Evolutionary conservation across 2,329 filamentous ascomycete genomes (phyloP).

Genomic region (Dactylellina drechsleri): DNA sequence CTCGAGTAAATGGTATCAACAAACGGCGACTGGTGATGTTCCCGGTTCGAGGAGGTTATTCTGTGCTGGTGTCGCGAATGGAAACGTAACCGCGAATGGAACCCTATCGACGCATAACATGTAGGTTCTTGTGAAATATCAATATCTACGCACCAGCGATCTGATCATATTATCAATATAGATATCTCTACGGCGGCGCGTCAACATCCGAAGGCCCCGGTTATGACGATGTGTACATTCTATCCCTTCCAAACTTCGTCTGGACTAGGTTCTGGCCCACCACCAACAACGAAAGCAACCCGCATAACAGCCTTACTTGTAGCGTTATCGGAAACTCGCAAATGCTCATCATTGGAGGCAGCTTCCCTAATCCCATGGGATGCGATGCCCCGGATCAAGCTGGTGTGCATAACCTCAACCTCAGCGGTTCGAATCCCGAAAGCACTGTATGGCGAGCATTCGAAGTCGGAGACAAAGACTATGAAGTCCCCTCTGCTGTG

Average conservation of each 20-base stretch:
- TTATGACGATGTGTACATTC: constrained; percentile 72
- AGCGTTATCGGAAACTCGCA: constrained; percentile 69
- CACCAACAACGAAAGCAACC: constrained; percentile 60
- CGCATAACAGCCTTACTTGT: constrained; percentile 70
- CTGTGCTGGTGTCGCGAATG: constrained; percentile 71
- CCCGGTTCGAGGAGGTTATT: constrained; percentile 69
- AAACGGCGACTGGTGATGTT: constrained; percentile 68
- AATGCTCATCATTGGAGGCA: constrained; percentile 73
- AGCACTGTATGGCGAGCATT: constrained; percentile 9
- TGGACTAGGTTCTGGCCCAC: constrained; percentile 70
- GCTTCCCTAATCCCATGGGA: constrained; percentile 65
- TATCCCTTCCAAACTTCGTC: constrained; percentile 71
- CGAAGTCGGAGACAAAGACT: neutral
- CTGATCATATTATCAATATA: constrained; percentile 57
- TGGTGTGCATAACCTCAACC: constrained; percentile 69
- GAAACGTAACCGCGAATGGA: constrained; percentile 65
- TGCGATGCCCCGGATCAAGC: constrained; percentile 69
- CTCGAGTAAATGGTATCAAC: constrained; percentile 70
- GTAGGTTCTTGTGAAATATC: constrained; percentile 63
- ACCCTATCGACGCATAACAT: constrained; percentile 69
- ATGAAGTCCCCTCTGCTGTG: constrained; percentile 4
- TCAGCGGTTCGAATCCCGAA: constrained; percentile 61
- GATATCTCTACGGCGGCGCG: constrained; percentile 72
- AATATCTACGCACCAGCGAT: neutral
- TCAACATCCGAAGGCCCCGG: constrained; percentile 63